These are phyloP conservation scores for Neospora caninum DNA, from an alignment of 169 alveolate genomes.

Conservation along the genomic window DNA sequence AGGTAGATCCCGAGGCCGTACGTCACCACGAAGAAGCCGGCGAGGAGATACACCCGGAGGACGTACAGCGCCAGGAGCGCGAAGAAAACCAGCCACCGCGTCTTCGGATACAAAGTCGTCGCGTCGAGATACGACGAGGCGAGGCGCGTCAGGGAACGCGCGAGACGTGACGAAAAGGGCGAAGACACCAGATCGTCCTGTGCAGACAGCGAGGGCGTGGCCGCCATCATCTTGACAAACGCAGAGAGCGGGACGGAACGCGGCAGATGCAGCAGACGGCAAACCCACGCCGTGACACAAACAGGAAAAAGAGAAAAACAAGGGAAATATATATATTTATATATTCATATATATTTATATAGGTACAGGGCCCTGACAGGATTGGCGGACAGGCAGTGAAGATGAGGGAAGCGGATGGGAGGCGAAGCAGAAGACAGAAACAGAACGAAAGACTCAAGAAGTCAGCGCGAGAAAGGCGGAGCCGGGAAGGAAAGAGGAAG, in stretches of 20 bases:
- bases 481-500: no score
- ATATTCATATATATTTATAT: no score
- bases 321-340: no score
- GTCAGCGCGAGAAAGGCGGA: not conserved
- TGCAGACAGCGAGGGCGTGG: not conserved
- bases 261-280: no score
- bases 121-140: constrained; percentile 65
- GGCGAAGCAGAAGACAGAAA: not conserved
- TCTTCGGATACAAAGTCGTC: constrained; percentile 76
- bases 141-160: not conserved
- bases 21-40: constrained; percentile 85
- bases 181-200: constrained; percentile 6
- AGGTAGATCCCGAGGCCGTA: constrained; percentile 85
- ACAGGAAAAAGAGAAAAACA: no score
- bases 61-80: constrained; percentile 65
- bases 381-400: not conserved
- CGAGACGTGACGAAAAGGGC: not conserved
- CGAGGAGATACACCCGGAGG: constrained; percentile 67
- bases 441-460: not conserved
- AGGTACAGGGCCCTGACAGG: no score
- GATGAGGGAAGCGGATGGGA: not conserved
- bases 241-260: not conserved
- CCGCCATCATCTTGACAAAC: not conserved
- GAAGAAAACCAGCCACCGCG: constrained; percentile 76
- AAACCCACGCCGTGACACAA: no score